These are phyloP conservation scores for Postia placenta DNA, from an alignment of 768 basidiomycete species.

Conservation along the genomic window DNA sequence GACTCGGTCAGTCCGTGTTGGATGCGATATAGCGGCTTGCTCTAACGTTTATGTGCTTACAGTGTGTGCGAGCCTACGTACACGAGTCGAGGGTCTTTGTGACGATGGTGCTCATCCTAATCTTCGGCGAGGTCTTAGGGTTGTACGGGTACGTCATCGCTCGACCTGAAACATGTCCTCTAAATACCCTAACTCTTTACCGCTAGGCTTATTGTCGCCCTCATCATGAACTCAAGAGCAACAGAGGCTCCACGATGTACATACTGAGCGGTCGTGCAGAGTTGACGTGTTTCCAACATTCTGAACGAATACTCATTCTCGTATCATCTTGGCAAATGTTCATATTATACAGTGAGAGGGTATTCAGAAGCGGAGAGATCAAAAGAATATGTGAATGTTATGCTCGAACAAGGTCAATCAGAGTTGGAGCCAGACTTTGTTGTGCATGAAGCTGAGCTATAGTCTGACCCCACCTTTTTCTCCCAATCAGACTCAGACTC, in stretches of 20 bases:
- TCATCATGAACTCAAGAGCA: slow-evolving; percentile 85
- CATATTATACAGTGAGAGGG: no score
- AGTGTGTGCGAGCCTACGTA: slow-evolving; percentile 91
- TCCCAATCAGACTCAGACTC: no score
- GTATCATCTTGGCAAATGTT: no score
- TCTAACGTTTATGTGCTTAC: background rate
- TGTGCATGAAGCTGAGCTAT: no score
- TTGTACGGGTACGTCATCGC: slow-evolving; percentile 70
- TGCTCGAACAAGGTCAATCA: no score
- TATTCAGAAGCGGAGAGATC: no score
- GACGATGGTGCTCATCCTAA: slow-evolving; percentile 93
- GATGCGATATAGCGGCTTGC: background rate
- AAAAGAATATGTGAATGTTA: no score
- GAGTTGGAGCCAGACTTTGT: no score
- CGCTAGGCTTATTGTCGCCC: slow-evolving; percentile 72
- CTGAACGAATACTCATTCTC: no score
- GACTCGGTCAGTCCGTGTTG: slow-evolving; percentile 66
- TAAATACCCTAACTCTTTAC: background rate
- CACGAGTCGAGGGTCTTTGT: slow-evolving; percentile 91
- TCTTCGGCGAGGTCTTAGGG: slow-evolving; percentile 87
- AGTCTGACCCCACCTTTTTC: no score
- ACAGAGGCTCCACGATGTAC: slow-evolving; percentile 26
- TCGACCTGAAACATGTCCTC: background rate
- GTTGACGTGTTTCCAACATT: no score
- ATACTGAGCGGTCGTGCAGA: no score